phyloP scores from a whole-genome alignment of 2,329 filamentous ascomycete genomes.

The Cyanodermella asteris region DNA sequence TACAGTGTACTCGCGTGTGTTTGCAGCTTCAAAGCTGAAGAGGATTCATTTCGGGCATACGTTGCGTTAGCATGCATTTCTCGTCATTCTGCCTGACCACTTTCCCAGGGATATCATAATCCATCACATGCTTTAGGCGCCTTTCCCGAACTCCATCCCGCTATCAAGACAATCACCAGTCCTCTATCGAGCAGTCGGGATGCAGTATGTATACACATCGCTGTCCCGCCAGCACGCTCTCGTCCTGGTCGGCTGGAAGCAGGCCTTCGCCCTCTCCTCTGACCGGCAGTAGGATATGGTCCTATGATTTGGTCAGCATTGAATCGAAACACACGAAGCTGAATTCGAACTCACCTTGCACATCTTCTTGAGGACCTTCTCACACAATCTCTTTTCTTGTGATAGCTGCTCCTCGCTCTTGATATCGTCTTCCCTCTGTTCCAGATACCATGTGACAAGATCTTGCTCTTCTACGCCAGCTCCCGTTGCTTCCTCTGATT shows the following conservation, averaged over 20 bases:
- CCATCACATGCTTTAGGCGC: too few relatives aligned
- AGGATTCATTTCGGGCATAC: too few relatives aligned
- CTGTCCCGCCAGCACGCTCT: slow-evolving; percentile 17
- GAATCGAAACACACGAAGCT: background rate
- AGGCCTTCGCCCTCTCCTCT: slow-evolving; percentile 80
- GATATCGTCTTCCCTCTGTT: slow-evolving; percentile 70
- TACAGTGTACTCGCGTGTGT: too few relatives aligned
- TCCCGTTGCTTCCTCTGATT: slow-evolving; percentile 52
- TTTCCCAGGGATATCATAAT: too few relatives aligned
- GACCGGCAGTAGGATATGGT: slow-evolving; percentile 37
- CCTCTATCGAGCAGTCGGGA: slow-evolving; percentile 73
- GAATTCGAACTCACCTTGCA: slow-evolving; percentile 49
- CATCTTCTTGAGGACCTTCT: slow-evolving; percentile 85
- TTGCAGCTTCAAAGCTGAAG: too few relatives aligned
- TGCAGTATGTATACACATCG: slow-evolving; percentile 64
- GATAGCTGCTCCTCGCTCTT: slow-evolving; percentile 63
- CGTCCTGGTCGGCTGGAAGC: slow-evolving; percentile 47
- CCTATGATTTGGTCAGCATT: slow-evolving; percentile 16
- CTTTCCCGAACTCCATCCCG: too few relatives aligned
- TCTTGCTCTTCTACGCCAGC: slow-evolving; percentile 73
- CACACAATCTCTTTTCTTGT: slow-evolving; percentile 47
- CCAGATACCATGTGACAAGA: slow-evolving; percentile 73
- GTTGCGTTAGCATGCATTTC: too few relatives aligned
- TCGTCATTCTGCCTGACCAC: too few relatives aligned
- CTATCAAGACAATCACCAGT: slow-evolving; percentile 6